Percentiles rank a stretch among this genome's conserved stretches.
phyloP scores from a whole-genome alignment of 192 early-diverging fungal species.

The Podila clonocystis region DNA sequence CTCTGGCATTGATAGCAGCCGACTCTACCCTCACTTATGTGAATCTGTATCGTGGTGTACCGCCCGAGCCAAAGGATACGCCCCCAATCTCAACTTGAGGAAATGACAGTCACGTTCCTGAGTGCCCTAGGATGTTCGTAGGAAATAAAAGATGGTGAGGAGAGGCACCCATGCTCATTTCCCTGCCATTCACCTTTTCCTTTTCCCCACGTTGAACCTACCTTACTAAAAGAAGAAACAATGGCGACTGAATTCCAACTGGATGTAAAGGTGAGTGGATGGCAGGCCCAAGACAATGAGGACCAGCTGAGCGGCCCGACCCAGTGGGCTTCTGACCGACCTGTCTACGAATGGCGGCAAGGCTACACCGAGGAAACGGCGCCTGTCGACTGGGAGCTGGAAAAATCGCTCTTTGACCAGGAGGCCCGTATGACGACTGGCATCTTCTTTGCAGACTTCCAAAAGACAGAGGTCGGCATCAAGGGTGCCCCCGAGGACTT shows the following conservation, averaged over 20 bases:
- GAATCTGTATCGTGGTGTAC: slow-evolving; percentile 15
- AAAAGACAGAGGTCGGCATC: slow-evolving; percentile 74
- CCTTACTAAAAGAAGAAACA: neutral
- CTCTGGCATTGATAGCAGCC: slow-evolving; percentile 17
- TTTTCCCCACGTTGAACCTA: neutral
- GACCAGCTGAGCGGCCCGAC: neutral
- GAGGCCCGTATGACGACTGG: slow-evolving; percentile 69
- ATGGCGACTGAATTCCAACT: neutral
- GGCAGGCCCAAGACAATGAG: neutral
- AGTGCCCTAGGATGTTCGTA: too few species aligned
- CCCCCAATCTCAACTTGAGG: too few species aligned
- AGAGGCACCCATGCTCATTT: too few species aligned
- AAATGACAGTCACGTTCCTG: too few species aligned
- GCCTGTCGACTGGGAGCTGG: slow-evolving; percentile 67
- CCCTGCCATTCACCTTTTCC: neutral
- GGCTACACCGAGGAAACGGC: slow-evolving; percentile 66
- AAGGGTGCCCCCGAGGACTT: slow-evolving; percentile 65
- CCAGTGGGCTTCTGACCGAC: slow-evolving; percentile 54
- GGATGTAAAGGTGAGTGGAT: neutral
- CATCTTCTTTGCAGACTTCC: slow-evolving; percentile 78
- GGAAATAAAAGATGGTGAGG: too few species aligned
- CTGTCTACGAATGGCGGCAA: slow-evolving; percentile 64
- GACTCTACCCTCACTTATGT: slow-evolving; percentile 41
- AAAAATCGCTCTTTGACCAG: slow-evolving; percentile 66
- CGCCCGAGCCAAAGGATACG: slow-evolving; percentile 3